Evolutionary conservation across 2,329 filamentous ascomycete species (phyloP), one percentile per base, ranked within the genome.

Genomic region (Beauveria rudraprayagi): DNA sequence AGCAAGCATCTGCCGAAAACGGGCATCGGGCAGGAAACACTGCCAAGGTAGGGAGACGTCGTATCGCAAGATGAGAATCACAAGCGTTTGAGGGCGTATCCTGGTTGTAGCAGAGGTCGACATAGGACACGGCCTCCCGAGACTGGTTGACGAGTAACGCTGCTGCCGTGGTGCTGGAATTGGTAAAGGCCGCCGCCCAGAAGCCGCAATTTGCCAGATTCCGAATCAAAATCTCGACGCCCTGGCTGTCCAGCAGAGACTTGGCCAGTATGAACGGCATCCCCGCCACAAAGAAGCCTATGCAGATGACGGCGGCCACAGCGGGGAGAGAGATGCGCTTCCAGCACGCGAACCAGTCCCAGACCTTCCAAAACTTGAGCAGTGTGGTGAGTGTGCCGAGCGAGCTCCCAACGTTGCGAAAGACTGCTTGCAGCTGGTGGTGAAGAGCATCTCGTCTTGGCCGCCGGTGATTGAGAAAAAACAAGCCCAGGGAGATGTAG

Each of bases 71-170:
- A 17, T 54, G 34, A n/a, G 8, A 24, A 9, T 54, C 37, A 9
- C 51, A 54, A 3, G 34, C 19, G 37, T 43, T 28, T 10, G 51
- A 54, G 5, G 51, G 51, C 16, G 51, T 40, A 22, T 41, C 9
- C 6, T 16, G 37, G 37, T 43, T 54, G 51, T 54, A 54, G 51
- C 51, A 54, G 51, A 41, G 51, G 51, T 54, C 51, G 51, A 54
- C 51, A 24, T 54, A 54, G 3, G 51, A 54, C 37, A 54, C 37
- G 22, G 51, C 51, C 51, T 54, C 51, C 22, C 26, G 51, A 7
- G 51, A 19, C 37, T 54, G 51, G 37, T 54, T 54, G 34, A 54
- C 37, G 19, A 54, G 51, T 5, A 54, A 24, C 16, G 51, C 26
- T 0, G 51, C 22, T 3, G 51, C 37, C 16, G 51, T 54, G 14